These are phyloP conservation scores for Tuber microsphaerosporum DNA, from an alignment of 495 filamentous ascomycete genomes.

Conservation along the genomic window DNA sequence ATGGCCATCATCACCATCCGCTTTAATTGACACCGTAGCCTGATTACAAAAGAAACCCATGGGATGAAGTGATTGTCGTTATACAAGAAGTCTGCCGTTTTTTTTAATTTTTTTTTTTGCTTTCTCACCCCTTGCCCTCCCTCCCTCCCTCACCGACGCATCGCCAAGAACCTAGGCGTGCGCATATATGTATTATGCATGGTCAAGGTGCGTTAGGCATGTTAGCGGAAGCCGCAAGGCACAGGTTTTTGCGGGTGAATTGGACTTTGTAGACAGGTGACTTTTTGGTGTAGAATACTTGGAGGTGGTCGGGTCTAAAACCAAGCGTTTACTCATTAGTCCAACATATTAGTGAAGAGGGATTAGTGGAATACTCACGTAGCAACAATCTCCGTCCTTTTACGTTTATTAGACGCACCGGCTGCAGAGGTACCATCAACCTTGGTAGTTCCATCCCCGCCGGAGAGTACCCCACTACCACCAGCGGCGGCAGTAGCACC, in stretches of 20 bases:
- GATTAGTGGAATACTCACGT: conserved; percentile 45
- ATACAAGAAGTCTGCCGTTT: not conserved
- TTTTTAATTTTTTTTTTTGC: not conserved
- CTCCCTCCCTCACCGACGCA: not conserved
- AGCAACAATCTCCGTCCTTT: conserved; percentile 73
- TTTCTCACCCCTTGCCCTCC: not conserved
- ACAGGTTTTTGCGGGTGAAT: conserved; percentile 87
- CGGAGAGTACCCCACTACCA: conserved; percentile 42
- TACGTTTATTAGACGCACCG: conserved; percentile 47
- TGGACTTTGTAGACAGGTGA: conserved; percentile 86
- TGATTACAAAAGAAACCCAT: not conserved
- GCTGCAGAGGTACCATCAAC: conserved; percentile 33
- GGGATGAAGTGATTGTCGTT: not conserved
- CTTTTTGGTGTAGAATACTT: conserved; percentile 90
- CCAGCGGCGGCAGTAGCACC: conserved; percentile 37
- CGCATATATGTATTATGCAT: not conserved
- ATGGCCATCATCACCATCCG: not conserved
- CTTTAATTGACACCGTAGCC: not conserved
- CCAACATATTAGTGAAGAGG: not conserved
- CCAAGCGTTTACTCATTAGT: not conserved
- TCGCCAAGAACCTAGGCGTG: not conserved
- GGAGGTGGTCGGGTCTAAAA: conserved; percentile 72
- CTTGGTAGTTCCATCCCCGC: conserved; percentile 38
- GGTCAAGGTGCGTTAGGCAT: conserved; percentile 48
- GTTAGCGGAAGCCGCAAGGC: conserved; percentile 81